Conservation (phyloP, 177 flowering plant genomes). For the Tripterygium wilfordii region DNA sequence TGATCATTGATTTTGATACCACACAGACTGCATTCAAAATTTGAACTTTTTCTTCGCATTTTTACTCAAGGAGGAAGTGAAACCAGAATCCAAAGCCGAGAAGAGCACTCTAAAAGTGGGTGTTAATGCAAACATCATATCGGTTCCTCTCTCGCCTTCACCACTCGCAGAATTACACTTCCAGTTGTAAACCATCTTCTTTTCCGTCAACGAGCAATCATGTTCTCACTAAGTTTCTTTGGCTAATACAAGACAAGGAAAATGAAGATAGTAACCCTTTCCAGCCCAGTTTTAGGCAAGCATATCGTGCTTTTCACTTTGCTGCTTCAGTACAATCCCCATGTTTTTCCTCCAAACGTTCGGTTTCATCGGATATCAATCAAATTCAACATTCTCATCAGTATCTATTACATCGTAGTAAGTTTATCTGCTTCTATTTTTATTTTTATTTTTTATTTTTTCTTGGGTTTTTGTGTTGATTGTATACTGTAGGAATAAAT, state of each 20-base stretch:
- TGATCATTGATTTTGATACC: too few species aligned
- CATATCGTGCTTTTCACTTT: too few species aligned
- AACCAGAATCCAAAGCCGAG: too few species aligned
- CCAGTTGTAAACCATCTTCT: background rate
- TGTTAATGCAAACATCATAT: constrained; percentile 22
- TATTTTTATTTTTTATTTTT: background rate
- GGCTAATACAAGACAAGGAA: background rate
- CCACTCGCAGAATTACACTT: constrained; percentile 5
- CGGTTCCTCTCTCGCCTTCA: constrained; percentile 31
- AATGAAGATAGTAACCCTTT: background rate
- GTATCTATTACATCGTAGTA: background rate
- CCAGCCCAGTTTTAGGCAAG: background rate
- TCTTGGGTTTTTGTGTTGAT: background rate
- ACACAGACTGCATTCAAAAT: too few species aligned
- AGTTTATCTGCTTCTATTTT: background rate
- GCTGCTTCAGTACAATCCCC: background rate
- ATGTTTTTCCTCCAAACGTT: background rate
- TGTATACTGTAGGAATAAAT: background rate
- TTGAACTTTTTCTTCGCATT: too few species aligned
- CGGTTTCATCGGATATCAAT: background rate
- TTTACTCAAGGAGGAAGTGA: too few species aligned
- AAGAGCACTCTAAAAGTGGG: too few species aligned
- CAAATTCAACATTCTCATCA: background rate
- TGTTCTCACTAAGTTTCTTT: background rate
- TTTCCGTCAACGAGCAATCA: background rate